Conservation (phyloP, 257 asterid species). For the Cynanchum wilfordii region DNA sequence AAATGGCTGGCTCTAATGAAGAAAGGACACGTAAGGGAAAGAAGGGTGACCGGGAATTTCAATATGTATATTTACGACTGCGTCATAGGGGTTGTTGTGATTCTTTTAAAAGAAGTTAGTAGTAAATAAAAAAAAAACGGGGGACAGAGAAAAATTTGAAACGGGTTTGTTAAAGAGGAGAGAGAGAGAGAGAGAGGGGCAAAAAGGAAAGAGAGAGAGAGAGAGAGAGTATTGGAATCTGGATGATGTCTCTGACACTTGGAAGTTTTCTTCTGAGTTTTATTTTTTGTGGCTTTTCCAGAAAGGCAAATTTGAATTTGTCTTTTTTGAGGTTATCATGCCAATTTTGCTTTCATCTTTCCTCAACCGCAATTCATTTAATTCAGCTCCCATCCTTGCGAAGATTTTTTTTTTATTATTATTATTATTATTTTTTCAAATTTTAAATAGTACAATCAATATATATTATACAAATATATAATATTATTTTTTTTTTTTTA, state of each 20-base stretch:
- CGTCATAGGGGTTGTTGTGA: background rate
- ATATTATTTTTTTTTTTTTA: no score
- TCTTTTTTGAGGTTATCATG: background rate
- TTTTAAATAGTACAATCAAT: no score
- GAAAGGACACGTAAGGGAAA: constrained; percentile 26
- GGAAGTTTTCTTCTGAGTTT: background rate
- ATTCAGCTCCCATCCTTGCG: background rate
- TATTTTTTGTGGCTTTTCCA: background rate
- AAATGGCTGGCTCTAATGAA: constrained; percentile 25
- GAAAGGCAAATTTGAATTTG: background rate
- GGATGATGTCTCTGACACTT: background rate
- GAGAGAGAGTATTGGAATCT: no score
- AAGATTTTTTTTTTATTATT: no score
- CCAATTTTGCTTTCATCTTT: background rate
- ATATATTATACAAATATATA: no score
- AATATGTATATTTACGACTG: background rate
- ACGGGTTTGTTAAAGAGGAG: background rate
- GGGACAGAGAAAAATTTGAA: background rate
- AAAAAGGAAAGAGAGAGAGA: background rate
- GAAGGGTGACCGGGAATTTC: background rate
- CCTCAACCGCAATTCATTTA: background rate
- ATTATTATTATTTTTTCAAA: no score
- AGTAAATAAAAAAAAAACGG: background rate
- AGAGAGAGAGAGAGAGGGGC: background rate
- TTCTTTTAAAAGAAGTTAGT: background rate